These are phyloP conservation scores for Chamaecrista fasciculata DNA, from an alignment of 306 rosid genomes.

Conservation along the genomic window DNA sequence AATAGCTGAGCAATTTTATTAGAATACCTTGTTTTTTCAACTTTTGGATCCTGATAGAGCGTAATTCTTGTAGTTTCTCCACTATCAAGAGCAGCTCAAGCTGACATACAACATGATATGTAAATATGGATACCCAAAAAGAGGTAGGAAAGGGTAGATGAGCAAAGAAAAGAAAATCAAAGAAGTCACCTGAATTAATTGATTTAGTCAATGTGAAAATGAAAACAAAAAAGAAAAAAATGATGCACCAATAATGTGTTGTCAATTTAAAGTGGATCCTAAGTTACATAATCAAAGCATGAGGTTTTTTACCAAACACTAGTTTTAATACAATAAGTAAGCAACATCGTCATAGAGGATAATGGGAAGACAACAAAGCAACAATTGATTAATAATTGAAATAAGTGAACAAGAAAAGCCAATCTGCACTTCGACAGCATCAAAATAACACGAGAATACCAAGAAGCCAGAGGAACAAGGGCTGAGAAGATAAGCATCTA, in stretches of 20 bases:
- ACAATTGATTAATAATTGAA: neutral
- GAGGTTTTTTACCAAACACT: neutral
- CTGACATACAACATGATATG: slow-evolving; percentile 38
- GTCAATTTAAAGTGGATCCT: neutral
- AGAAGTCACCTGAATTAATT: neutral
- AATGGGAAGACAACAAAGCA: neutral
- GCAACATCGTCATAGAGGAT: too few relatives aligned
- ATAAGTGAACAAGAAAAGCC: neutral
- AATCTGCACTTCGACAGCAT: neutral
- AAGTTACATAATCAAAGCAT: neutral
- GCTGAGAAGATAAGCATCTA: slow-evolving; percentile 10
- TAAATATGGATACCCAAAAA: slow-evolving; percentile 11
- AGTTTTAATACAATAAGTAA: too few relatives aligned
- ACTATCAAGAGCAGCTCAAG: slow-evolving; percentile 74
- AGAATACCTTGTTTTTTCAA: slow-evolving; percentile 80
- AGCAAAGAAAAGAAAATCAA: neutral
- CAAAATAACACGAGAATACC: neutral
- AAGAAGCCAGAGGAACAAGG: slow-evolving; percentile 5
- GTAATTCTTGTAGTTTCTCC: slow-evolving; percentile 89
- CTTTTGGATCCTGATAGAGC: slow-evolving; percentile 75
- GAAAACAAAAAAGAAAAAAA: slow-evolving; percentile 8
- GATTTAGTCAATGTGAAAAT: neutral
- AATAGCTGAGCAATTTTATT: slow-evolving; percentile 14
- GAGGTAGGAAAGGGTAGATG: neutral
- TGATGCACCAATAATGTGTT: neutral